Base-by-base conservation (phyloP, 345 rosid genomes). In the Citrus trifoliata region DNA sequence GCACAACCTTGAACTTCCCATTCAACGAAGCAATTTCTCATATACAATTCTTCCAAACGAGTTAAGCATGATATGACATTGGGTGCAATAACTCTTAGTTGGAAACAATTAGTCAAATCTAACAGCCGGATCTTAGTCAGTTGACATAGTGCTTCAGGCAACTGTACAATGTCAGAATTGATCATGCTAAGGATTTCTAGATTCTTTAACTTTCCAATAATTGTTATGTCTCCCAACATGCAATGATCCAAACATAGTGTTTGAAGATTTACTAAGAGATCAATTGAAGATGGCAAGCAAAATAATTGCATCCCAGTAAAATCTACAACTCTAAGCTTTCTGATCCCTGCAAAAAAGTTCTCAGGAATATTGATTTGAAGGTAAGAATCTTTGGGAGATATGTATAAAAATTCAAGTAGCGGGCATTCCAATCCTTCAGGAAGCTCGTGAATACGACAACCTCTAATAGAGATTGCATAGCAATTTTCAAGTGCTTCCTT, bases 391-490 rank as follows among this genome's bases (percentile, higher is more conserved):
- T 51, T 51, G 56, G 56, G 2, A 51, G 19, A 13, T 14, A 16
- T 4, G 21, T 51, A 51, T 16, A 51, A 18, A 16, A 51, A 4
- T 51, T 51, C 21, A 5, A 51, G 56, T 51, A 16, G 56, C 21
- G 80, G 82, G 4, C 78, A 80, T 5, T 76, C 48, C 2, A 73
- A 32, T 30, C 2, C 69, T 22, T 65, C 38, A 12, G 73, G 83
- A 55, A 83, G 72, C 51, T 38, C 72, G 10, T 12, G 22, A 19
- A 71, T 27, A 9, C 55, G 5, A 27, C 60, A 9, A 21, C 4
- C 0, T 1, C 0, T 38, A 5, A 74, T 42, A 28, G 53, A 66
- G 12, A 81, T 63, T 4, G 79, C 32, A 25, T 10, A 2, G 48
- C 48, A 42, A 42, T 42, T 24, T 22, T 53, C 32, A 2, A 4